These are phyloP conservation scores for Fusarium sp. DNA, from an alignment of 2,329 filamentous ascomycete species.

Conservation along the genomic window DNA sequence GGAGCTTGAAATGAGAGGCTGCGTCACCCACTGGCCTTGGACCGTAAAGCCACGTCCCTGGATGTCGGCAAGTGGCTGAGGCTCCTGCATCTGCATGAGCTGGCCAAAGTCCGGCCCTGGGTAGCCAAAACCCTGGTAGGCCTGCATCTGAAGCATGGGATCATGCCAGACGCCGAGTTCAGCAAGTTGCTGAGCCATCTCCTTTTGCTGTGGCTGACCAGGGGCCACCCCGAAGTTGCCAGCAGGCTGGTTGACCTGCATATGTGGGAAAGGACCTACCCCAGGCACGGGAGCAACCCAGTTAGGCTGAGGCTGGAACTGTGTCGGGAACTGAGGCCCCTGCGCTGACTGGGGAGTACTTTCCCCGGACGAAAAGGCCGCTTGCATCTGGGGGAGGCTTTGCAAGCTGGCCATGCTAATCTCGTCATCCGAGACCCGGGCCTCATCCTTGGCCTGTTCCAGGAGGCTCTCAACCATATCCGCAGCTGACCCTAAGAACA, in stretches of 20 bases:
- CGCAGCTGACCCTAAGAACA: not conserved
- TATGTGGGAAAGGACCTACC: not conserved
- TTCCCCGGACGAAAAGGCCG: not conserved
- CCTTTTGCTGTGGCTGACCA: not conserved
- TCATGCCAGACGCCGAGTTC: not conserved
- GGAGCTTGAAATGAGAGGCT: not conserved
- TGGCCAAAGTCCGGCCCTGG: accelerated
- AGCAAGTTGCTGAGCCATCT: not conserved
- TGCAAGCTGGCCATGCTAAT: not conserved
- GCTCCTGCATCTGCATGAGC: not conserved
- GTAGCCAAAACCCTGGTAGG: not conserved
- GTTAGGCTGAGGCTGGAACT: not conserved
- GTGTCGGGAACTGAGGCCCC: not conserved
- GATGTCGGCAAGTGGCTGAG: not conserved
- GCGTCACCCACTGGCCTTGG: accelerated
- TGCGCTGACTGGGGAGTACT: not conserved
- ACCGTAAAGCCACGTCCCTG: not conserved
- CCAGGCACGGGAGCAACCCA: not conserved
- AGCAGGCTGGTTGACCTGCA: not conserved
- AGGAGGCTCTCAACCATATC: accelerated
- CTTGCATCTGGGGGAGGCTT: not conserved
- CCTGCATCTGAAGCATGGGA: not conserved
- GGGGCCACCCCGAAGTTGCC: not conserved
- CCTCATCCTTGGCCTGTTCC: not conserved
- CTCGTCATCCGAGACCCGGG: not conserved